A percentile compares a stretch with the other conserved stretches of the same genome.
Evolutionary conservation across 2,329 filamentous ascomycete species (phyloP).

Genomic region (Pseudogymnoascus sp.): DNA sequence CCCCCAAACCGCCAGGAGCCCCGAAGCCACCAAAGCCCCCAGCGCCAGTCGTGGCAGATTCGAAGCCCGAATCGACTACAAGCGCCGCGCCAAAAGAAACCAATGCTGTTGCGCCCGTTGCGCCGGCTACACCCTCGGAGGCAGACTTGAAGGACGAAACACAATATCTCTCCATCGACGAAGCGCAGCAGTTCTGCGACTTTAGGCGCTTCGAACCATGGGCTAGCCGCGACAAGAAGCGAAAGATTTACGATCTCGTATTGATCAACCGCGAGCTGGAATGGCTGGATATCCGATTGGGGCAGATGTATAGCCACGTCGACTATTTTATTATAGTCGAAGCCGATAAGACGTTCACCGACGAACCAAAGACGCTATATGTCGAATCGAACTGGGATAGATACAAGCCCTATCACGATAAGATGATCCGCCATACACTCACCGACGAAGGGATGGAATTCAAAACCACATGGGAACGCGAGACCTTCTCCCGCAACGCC

Average conservation of each 20-base stretch:
- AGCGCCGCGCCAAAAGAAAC: not conserved
- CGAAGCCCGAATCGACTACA: not conserved
- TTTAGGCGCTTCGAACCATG: conserved; percentile 31
- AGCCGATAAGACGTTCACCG: conserved; percentile 49
- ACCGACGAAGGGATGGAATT: conserved; percentile 35
- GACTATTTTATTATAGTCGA: conserved; percentile 61
- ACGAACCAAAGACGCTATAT: conserved; percentile 44
- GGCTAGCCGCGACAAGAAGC: conserved; percentile 20
- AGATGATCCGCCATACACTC: conserved; percentile 53
- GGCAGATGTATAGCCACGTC: conserved; percentile 47
- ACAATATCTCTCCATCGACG: conserved; percentile 3
- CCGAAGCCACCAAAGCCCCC: not conserved
- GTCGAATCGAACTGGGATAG: conserved; percentile 44
- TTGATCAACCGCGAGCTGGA: conserved; percentile 57
- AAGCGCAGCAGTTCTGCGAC: conserved; percentile 25
- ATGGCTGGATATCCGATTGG: conserved; percentile 56
- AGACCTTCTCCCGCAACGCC: conserved; percentile 46
- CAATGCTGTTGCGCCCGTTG: not conserved
- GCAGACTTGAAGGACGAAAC: conserved; percentile 10
- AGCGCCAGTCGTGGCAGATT: not conserved
- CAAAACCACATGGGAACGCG: conserved; percentile 39
- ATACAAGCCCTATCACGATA: conserved; percentile 45
- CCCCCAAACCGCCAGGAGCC: not conserved
- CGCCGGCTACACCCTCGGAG: not conserved
- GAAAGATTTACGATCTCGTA: conserved; percentile 53